Percentiles rank a stretch among this genome's conserved stretches.
These are phyloP conservation scores for Penicillium robsamsonii DNA, from an alignment of 495 filamentous ascomycete genomes.

Conservation along the genomic window DNA sequence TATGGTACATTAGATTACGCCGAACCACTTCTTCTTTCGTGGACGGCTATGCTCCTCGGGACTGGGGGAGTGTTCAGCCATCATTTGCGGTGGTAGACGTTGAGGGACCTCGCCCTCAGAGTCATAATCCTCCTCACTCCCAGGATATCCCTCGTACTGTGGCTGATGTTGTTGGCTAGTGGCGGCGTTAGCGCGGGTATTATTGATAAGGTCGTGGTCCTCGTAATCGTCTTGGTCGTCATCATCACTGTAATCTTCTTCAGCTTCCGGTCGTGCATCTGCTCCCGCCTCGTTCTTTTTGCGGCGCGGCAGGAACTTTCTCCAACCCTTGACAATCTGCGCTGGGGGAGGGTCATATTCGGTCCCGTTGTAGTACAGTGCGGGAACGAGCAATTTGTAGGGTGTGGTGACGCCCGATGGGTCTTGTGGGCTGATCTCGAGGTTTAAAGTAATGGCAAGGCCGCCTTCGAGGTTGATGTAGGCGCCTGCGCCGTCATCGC, in stretches of 20 bases:
- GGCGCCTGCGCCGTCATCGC: conserved; percentile 41
- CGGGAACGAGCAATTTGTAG: conserved; percentile 83
- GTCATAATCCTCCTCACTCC: conserved; percentile 27
- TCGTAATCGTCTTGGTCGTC: conserved; percentile 30
- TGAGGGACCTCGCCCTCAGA: conserved; percentile 21
- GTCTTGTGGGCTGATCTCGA: conserved; percentile 81
- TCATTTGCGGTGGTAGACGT: conserved; percentile 18
- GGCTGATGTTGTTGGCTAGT: conserved; percentile 12
- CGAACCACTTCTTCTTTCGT: conserved; percentile 45
- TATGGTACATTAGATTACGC: conserved; percentile 31
- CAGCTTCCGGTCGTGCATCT: conserved; percentile 14
- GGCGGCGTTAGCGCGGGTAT: conserved; percentile 29
- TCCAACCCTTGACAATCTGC: conserved; percentile 44
- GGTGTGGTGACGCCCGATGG: conserved; percentile 85
- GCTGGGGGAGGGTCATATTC: conserved; percentile 43
- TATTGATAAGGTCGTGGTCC: conserved; percentile 29
- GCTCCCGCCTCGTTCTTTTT: conserved; percentile 27
- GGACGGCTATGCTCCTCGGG: conserved; percentile 16
- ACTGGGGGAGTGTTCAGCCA: conserved; percentile 14
- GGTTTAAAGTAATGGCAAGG: conserved; percentile 78
- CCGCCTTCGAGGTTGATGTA: conserved; percentile 70
- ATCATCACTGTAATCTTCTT: conserved; percentile 29
- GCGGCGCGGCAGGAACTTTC: conserved; percentile 37
- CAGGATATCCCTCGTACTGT: conserved; percentile 28
- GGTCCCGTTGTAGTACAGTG: conserved; percentile 54